phyloP scores from a whole-genome alignment of 2,329 filamentous ascomycete species.

The Aspergillus niger region DNA sequence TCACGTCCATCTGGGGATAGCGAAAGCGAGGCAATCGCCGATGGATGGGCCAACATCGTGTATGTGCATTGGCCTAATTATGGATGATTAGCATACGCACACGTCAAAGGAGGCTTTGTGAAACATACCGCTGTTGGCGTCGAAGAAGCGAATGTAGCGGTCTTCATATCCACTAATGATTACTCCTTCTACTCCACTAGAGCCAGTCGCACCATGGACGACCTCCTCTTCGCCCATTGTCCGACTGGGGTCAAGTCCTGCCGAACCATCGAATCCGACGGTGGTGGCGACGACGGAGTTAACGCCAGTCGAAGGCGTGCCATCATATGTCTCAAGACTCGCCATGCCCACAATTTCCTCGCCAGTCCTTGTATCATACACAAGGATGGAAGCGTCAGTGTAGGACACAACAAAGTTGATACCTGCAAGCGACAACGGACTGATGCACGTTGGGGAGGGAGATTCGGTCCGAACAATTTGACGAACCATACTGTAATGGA shows the following conservation, averaged over 20 bases:
- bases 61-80: slow-evolving; percentile 92
- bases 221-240: slow-evolving; percentile 70
- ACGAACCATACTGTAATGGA: slow-evolving; percentile 85
- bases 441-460: slow-evolving; percentile 84
- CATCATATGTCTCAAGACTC: slow-evolving; percentile 90
- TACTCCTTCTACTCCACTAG: slow-evolving; percentile 82
- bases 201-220: slow-evolving; percentile 79
- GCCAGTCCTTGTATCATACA: slow-evolving; percentile 89
- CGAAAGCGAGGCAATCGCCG: slow-evolving; percentile 86
- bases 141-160: slow-evolving; percentile 93
- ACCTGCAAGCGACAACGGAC: slow-evolving; percentile 78
- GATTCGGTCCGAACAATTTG: slow-evolving; percentile 73
- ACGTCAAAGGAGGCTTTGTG: not conserved
- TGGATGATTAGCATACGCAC: slow-evolving; percentile 16
- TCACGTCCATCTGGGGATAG: slow-evolving; percentile 92
- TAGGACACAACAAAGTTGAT: slow-evolving; percentile 93
- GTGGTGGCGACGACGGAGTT: slow-evolving; percentile 90
- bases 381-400: slow-evolving; percentile 82
- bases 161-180: slow-evolving; percentile 98
- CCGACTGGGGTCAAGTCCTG: slow-evolving; percentile 63
- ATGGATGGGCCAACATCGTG: slow-evolving; percentile 95
- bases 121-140: slow-evolving; percentile 93
- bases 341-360: slow-evolving; percentile 93
- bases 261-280: slow-evolving; percentile 69
- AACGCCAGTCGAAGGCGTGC: slow-evolving; percentile 77